Evolutionary conservation across 495 filamentous ascomycete genomes (phyloP).

Genomic region (Lasiosphaeria hispida): DNA sequence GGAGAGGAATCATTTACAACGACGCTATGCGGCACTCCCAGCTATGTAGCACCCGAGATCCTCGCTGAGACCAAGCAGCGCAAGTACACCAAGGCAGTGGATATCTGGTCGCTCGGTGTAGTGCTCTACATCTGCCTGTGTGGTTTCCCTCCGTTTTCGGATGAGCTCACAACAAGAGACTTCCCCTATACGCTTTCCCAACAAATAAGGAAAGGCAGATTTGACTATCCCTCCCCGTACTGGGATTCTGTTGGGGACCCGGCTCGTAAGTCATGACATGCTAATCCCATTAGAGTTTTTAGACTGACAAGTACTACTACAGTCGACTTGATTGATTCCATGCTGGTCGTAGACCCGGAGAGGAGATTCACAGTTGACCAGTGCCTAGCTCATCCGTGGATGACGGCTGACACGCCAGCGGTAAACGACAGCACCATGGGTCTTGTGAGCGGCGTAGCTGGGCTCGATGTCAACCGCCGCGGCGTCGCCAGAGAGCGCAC

Average conservation of each 20-base stretch:
- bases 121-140: conserved; percentile 99
- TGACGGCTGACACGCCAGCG: conserved; percentile 54
- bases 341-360: conserved; percentile 85
- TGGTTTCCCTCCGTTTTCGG: conserved; percentile 95
- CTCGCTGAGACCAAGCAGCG: conserved; percentile 72
- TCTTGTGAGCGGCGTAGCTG: conserved; percentile 74
- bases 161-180: conserved; percentile 81
- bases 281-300: background rate
- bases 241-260: conserved; percentile 92
- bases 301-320: conserved; percentile 20
- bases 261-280: conserved; percentile 49
- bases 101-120: conserved; percentile 95
- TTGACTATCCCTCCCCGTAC: conserved; percentile 95
- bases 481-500: conserved; percentile 81
- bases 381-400: conserved; percentile 91
- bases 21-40: conserved; percentile 93
- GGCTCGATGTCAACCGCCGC: conserved; percentile 79
- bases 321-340: conserved; percentile 90
- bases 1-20: conserved; percentile 98
- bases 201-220: conserved; percentile 82
- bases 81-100: conserved; percentile 91
- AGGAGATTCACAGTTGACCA: conserved; percentile 83
- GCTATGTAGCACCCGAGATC: conserved; percentile 96
- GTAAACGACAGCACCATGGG: conserved; percentile 89
- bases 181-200: conserved; percentile 82